A percentile compares a stretch with the other conserved stretches of the same genome.
These are phyloP conservation scores for Nicotiana rustica DNA, from an alignment of 305 asterid species.

Conservation along the genomic window DNA sequence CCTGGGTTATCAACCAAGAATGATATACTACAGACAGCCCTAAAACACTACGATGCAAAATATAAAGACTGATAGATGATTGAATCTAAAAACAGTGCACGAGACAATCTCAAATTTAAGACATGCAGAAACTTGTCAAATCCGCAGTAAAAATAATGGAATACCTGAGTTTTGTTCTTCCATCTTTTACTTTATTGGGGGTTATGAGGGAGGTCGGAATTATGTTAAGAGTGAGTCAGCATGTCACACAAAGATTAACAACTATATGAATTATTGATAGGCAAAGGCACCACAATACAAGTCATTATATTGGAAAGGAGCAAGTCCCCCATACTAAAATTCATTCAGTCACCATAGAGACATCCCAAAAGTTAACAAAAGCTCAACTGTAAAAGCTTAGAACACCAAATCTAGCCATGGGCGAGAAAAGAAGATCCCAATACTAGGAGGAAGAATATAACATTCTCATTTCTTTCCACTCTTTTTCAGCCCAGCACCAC, in stretches of 20 bases:
- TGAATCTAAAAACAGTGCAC: not conserved
- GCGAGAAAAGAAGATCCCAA: not conserved
- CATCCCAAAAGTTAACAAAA: not conserved
- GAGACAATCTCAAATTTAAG: not conserved
- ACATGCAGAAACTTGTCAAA: not conserved
- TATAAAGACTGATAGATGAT: not conserved
- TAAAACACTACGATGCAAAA: not conserved
- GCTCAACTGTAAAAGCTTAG: not conserved
- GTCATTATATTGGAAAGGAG: slow-evolving; percentile 29
- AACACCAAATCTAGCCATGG: slow-evolving; percentile 32
- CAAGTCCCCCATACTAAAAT: slow-evolving; percentile 3
- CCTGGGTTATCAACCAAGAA: not conserved
- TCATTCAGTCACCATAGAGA: not conserved
- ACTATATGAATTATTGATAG: slow-evolving; percentile 18
- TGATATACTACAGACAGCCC: not conserved
- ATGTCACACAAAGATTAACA: not conserved
- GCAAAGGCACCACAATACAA: slow-evolving; percentile 14
- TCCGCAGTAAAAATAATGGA: not conserved
- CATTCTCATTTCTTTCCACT: slow-evolving; percentile 84
- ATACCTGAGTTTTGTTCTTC: not conserved
- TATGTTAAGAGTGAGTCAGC: not conserved
- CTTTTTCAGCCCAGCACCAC: slow-evolving; percentile 93
- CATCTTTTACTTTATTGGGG: not conserved
- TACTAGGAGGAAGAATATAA: not conserved
- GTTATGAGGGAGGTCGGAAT: not conserved